A percentile compares a stretch with the other conserved stretches of the same genome.
Evolutionary conservation across 768 basidiomycete species (phyloP).

Genomic region (Glaciozyma martinii): DNA sequence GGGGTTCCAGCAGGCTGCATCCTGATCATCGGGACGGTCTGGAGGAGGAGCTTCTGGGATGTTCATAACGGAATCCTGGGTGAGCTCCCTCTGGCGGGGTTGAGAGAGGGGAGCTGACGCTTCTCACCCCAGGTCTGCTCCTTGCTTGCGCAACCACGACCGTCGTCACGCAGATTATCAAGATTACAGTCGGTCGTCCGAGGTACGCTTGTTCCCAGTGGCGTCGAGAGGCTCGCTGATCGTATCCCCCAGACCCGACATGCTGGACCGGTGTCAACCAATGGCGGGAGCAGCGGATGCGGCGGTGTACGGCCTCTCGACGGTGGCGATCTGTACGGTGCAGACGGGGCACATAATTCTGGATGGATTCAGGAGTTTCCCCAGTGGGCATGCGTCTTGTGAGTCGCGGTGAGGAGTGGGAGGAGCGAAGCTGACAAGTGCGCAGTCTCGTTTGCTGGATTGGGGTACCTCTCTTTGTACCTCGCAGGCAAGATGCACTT

Average conservation of each 20-base stretch:
- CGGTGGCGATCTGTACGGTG: neutral
- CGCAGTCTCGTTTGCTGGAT: constrained; percentile 65
- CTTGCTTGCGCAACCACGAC: constrained; percentile 72
- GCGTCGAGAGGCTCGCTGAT: neutral
- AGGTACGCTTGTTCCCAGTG: constrained; percentile 50
- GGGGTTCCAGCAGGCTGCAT: constrained; percentile 62
- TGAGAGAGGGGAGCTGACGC: neutral
- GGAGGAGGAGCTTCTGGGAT: constrained; percentile 82
- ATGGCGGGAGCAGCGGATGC: constrained; percentile 54
- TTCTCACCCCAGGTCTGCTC: constrained; percentile 50
- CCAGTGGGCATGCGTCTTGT: constrained; percentile 40
- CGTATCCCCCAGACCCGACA: neutral
- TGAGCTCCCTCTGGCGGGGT: neutral
- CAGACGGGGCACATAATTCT: constrained; percentile 12
- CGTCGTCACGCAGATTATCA: constrained; percentile 52
- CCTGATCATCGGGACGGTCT: constrained; percentile 50
- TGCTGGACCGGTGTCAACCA: constrained; percentile 44
- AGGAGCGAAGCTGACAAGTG: neutral
- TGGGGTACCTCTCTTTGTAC: constrained; percentile 81
- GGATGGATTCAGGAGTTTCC: constrained; percentile 29
- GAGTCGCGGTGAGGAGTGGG: constrained; percentile 72
- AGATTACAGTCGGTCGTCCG: constrained; percentile 65
- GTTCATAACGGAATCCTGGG: constrained; percentile 55
- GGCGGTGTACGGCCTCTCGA: constrained; percentile 58
- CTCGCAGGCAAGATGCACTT: constrained; percentile 86